Percentiles rank a stretch among this genome's conserved stretches.
Evolutionary conservation across 2,329 filamentous ascomycete genomes (phyloP).

Genomic region (Aschersonia sp.): DNA sequence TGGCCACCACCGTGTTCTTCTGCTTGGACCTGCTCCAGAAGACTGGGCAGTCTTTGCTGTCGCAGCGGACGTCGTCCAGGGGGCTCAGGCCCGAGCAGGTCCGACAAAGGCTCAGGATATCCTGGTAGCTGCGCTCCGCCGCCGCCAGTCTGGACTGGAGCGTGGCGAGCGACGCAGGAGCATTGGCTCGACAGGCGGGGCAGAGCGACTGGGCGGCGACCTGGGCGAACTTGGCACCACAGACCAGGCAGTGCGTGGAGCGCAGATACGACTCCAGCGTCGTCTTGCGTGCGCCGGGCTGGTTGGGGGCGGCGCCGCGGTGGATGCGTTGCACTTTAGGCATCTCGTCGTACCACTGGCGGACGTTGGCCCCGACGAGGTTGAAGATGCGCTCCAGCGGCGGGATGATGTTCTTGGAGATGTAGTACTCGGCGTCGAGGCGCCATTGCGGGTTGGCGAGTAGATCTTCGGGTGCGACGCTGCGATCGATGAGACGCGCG

Average conservation of each 20-base stretch:
- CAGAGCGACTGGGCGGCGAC: slow-evolving; percentile 35
- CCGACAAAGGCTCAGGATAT: slow-evolving; percentile 61
- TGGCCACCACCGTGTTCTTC: slow-evolving; percentile 27
- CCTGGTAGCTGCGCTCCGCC: slow-evolving; percentile 47
- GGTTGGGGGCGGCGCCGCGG: slow-evolving; percentile 12
- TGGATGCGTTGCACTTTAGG: slow-evolving; percentile 70
- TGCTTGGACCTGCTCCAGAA: slow-evolving; percentile 70
- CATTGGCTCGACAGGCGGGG: slow-evolving; percentile 34
- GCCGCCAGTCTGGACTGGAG: slow-evolving; percentile 47
- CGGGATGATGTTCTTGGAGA: slow-evolving; percentile 87
- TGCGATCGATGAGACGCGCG: slow-evolving; percentile 74
- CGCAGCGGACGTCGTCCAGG: slow-evolving; percentile 68
- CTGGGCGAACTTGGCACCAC: slow-evolving; percentile 22
- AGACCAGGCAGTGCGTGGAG: slow-evolving; percentile 65
- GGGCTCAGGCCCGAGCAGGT: slow-evolving; percentile 63
- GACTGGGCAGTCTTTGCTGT: slow-evolving; percentile 83
- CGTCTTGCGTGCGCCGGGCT: slow-evolving; percentile 44
- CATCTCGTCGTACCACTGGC: slow-evolving; percentile 93
- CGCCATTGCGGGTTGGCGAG: slow-evolving; percentile 63
- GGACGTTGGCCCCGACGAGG: slow-evolving; percentile 81
- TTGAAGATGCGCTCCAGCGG: slow-evolving; percentile 95
- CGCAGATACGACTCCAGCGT: slow-evolving; percentile 94
- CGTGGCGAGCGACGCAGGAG: slow-evolving; percentile 46
- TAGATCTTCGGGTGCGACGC: slow-evolving; percentile 74
- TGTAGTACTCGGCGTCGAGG: slow-evolving; percentile 93